Base-by-base conservation (phyloP, 768 basidiomycete species). In the Pleurotus salmoneostramineus region DNA sequence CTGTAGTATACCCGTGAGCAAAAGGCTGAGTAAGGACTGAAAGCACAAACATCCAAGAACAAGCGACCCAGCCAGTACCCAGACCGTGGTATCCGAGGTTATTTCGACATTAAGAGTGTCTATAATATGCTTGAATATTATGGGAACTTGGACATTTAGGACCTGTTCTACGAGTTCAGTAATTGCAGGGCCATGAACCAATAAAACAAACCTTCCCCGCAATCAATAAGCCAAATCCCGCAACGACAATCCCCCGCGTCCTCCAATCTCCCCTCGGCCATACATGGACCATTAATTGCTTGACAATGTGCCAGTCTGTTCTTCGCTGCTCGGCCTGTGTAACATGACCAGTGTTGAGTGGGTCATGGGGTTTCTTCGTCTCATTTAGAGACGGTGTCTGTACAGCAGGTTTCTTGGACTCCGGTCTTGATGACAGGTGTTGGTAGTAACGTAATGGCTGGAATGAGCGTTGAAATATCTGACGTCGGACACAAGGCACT, bases 131-230 rank as follows among this genome's bases (percentile, higher is more conserved):
- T 98, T 98, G 83, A 99, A 99, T 60, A 98, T 75, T 63, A 93
- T 83, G 0, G 97, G 97, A n/a, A 99, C 95, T 79, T 98, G 96
- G 0, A 99, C 97, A 68, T 98, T 99, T 57, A 98, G 74, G 45
- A 97, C 73, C 94, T 95, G 57, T 33, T 50, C 6, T n/a, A 45
- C 42, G 42, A 31, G 2, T 49, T 44, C 17, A 37, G 36, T 15
- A 21, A 44, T 32, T 58, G 42, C 10, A 12, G 40, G 21, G 7
- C 52, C 21, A 6, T 8, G 4, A 40, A 40, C 37, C 37, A 40
- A 40, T 40, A 10, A 37, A n/a, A 59, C 79, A 56, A 54, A 95
- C 93, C 83, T 99, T 99, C 52, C 93, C 94, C 12, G 81, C 75
- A 46, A 98, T 78, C 45, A 98, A 76, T 60, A 98, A 71, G 0